Conservation (phyloP, 2,329 filamentous ascomycete species). For the Aspergillus tubingensis region DNA sequence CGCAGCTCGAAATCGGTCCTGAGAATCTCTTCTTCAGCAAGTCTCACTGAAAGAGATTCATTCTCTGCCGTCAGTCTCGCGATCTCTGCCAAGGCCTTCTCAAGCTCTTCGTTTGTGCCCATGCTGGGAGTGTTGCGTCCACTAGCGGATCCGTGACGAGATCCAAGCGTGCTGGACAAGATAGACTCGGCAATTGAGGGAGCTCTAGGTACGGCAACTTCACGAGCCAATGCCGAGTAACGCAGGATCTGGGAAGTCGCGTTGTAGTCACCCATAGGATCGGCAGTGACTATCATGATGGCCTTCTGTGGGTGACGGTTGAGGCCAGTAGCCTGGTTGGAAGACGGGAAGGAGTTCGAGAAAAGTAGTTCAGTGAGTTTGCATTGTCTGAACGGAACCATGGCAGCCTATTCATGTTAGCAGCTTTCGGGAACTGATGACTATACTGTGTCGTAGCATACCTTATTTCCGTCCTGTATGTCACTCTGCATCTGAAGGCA, state of each 20-base stretch:
- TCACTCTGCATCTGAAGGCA: slow-evolving; percentile 95
- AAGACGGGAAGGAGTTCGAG: slow-evolving; percentile 80
- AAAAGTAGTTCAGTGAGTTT: slow-evolving; percentile 84
- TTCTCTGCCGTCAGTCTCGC: slow-evolving; percentile 75
- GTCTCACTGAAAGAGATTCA: slow-evolving; percentile 69
- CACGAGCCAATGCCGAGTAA: slow-evolving; percentile 88
- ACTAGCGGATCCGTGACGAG: slow-evolving; percentile 37
- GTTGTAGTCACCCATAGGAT: slow-evolving; percentile 91
- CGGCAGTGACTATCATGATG: slow-evolving; percentile 94
- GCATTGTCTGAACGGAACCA: slow-evolving; percentile 79
- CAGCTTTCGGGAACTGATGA: background rate
- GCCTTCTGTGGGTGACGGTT: slow-evolving; percentile 77
- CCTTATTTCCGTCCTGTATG: slow-evolving; percentile 71
- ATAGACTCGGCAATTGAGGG: slow-evolving; percentile 80
- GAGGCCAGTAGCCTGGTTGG: slow-evolving; percentile 47
- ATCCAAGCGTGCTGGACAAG: slow-evolving; percentile 34
- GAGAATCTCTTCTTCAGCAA: slow-evolving; percentile 70
- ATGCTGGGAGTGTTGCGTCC: slow-evolving; percentile 48
- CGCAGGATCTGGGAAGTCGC: slow-evolving; percentile 93
- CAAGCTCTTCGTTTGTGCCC: slow-evolving; percentile 66
- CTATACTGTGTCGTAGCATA: slow-evolving; percentile 38
- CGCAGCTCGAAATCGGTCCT: slow-evolving; percentile 73
- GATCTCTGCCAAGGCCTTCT: slow-evolving; percentile 78
- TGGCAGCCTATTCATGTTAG: slow-evolving; percentile 57
- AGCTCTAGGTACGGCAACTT: slow-evolving; percentile 87